Conservation (phyloP, 75 land plant genomes). For the Pinus taeda region DNA sequence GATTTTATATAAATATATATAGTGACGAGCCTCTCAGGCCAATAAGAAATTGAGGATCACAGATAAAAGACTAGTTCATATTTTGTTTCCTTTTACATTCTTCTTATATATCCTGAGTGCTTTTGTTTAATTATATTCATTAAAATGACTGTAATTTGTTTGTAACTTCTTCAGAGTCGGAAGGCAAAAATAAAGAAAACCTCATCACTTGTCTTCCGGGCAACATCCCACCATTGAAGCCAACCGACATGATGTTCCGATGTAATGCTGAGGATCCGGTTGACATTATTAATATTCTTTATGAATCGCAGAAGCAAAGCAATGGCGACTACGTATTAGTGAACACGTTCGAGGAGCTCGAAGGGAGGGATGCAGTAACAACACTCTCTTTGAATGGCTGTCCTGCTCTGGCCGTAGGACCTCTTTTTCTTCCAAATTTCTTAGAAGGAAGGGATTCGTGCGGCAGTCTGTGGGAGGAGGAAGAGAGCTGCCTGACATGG, state of each 20-base stretch:
- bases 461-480: not conserved
- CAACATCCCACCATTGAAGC: not conserved
- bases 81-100: not conserved
- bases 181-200: not conserved
- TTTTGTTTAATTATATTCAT: not conserved
- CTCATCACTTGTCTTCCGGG: conserved; percentile 3
- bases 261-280: not conserved
- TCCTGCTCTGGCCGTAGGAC: not conserved
- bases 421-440: not conserved
- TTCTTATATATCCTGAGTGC: not conserved
- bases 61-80: too few relatives aligned
- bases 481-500: not conserved
- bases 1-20: too few relatives aligned
- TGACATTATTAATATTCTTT: not conserved
- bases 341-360: conserved; percentile 8
- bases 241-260: not conserved
- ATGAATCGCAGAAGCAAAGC: not conserved
- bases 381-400: not conserved
- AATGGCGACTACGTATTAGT: not conserved
- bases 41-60: too few relatives aligned
- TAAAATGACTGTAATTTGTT: not conserved
- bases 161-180: not conserved
- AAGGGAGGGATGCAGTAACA: not conserved
- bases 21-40: too few relatives aligned
- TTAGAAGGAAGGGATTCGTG: not conserved